Conservation (phyloP, 73 alveolate genomes). For the Tetrahymena thermophila region DNA sequence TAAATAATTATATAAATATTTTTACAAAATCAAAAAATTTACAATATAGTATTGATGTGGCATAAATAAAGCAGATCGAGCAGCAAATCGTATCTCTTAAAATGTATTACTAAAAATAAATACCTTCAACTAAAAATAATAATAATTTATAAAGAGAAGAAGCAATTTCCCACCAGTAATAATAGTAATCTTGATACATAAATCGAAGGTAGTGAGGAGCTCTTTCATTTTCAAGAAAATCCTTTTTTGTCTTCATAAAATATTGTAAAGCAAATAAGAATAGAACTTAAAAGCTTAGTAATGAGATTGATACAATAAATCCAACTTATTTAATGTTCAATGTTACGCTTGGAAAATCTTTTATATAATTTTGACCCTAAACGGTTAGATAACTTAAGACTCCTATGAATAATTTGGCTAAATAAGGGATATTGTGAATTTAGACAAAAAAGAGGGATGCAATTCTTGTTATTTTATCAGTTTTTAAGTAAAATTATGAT, state of each 20-base stretch:
- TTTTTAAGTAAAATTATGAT: neutral
- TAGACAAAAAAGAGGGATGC: neutral
- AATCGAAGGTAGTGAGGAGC: neutral
- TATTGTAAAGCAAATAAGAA: neutral
- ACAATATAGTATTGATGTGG: neutral
- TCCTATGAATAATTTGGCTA: neutral
- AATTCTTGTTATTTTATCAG: neutral
- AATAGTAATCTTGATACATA: neutral
- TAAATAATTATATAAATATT: no score
- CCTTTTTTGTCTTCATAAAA: no score
- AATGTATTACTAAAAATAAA: neutral
- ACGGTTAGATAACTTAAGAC: neutral
- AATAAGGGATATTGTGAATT: neutral
- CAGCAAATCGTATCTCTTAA: neutral
- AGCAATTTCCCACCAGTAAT: neutral
- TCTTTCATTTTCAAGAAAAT: neutral
- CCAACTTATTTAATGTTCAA: neutral
- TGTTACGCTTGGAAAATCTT: neutral
- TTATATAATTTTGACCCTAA: neutral
- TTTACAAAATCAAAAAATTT: no score
- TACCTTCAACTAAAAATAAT: neutral
- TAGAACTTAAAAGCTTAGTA: no score
- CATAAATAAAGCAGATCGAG: neutral
- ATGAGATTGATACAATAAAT: neutral
- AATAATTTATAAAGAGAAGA: neutral